Evolutionary conservation across 2,329 filamentous ascomycete genomes (phyloP), one percentile per base, ranked within the genome.

Genomic region (Grosmannia clavigera): DNA sequence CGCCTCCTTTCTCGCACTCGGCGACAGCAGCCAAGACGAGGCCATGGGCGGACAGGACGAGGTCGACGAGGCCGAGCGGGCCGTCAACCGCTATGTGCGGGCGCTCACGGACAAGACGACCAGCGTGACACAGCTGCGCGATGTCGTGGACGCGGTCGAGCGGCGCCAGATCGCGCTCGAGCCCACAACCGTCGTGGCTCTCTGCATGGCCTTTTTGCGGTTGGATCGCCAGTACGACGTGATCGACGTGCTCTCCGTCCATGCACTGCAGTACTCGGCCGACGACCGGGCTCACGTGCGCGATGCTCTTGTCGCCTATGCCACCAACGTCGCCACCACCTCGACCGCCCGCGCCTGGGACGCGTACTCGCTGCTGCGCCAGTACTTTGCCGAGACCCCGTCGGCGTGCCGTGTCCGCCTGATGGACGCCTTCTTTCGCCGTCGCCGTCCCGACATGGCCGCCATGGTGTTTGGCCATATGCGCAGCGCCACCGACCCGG

Each of bases 391-490:
- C 7, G 84, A 87, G 67, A 86, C 86, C 0, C 77, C 82, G n/a
- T 77, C 83, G 6, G 75, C 78, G 2, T 77, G 81, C 57, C 86
- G 92, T 11, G 83, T 85, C 16, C 72, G 78, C 31, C 77, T 96
- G 53, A 95, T 99, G 88, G 80, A 85, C 27, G 78, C 81, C 27
- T 96, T 97, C 73, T 95, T 95, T 69, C 64, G 63, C 5, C 85
- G 90, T 48, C 79, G 82, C 33, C 84, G 91, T 12, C 80, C 89
- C 14, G 92, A 97, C 67, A 91, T 96, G 81, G 92, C 89, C 3
- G 84, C 84, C 55, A 80, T 91, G 63, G 84, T 95, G 40, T 96
- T 99, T 72, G 88, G 88, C 16, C 90, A 96, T 70, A 97, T 97
- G 92, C 87, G 91, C n/a, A 81, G 87, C 57, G 86, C 91, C 64